phyloP scores from a whole-genome alignment of 2,329 filamentous ascomycete genomes.

The Ascocoryne sarcoides region DNA sequence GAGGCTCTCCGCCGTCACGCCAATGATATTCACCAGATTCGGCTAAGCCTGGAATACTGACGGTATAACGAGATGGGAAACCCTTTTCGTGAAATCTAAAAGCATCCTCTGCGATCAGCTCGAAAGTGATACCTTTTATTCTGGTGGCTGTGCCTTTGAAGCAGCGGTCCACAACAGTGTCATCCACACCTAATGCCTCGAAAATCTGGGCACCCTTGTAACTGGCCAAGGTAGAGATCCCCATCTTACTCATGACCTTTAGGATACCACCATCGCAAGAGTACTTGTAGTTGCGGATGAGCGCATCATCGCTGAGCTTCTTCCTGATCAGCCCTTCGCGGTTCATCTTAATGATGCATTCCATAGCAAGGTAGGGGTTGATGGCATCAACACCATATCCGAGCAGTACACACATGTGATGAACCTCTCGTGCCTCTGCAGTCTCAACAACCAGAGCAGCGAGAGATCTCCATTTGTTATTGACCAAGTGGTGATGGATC shows the following conservation, averaged over 20 bases:
- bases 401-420: slow-evolving; percentile 97
- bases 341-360: slow-evolving; percentile 95
- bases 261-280: slow-evolving; percentile 93
- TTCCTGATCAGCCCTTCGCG: slow-evolving; percentile 88
- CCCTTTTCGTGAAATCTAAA: slow-evolving; percentile 93
- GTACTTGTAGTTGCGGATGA: slow-evolving; percentile 94
- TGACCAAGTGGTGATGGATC: slow-evolving; percentile 90
- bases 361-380: slow-evolving; percentile 90
- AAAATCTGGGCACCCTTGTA: slow-evolving; percentile 99
- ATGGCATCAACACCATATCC: slow-evolving; percentile 92
- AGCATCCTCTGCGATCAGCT: slow-evolving; percentile 86
- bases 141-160: slow-evolving; percentile 91
- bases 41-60: slow-evolving; percentile 68
- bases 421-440: slow-evolving; percentile 90
- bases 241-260: slow-evolving; percentile 99
- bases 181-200: slow-evolving; percentile 88
- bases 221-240: slow-evolving; percentile 89
- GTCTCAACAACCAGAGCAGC: slow-evolving; percentile 85
- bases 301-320: slow-evolving; percentile 69
- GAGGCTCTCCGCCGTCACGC: slow-evolving; percentile 90
- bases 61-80: slow-evolving; percentile 72
- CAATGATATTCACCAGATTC: slow-evolving; percentile 98
- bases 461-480: slow-evolving; percentile 90
- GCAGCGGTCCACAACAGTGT: slow-evolving; percentile 84
- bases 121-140: slow-evolving; percentile 89